Evolutionary conservation across 306 rosid species (phyloP).

Genomic region (Dalbergia oliveri): DNA sequence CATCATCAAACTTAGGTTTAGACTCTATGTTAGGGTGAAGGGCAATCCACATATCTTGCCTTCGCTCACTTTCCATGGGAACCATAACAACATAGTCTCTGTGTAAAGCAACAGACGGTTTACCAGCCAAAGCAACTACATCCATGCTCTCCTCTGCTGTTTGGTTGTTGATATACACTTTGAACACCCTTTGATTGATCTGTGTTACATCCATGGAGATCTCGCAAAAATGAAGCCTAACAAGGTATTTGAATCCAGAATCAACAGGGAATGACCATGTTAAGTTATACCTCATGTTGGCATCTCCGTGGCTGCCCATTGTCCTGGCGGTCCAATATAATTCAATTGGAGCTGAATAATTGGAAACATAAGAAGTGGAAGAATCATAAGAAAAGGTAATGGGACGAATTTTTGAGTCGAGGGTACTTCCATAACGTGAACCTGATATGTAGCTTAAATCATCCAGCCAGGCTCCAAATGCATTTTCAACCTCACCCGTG

Average conservation of each 20-base stretch:
- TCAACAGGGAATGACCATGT: slow-evolving; percentile 58
- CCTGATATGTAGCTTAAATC: slow-evolving; percentile 40
- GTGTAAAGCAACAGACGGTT: slow-evolving; percentile 25
- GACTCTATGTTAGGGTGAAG: slow-evolving; percentile 52
- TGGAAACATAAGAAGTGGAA: slow-evolving; percentile 1
- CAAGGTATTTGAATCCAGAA: slow-evolving; percentile 52
- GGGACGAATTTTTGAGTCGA: fast-evolving
- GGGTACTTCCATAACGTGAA: slow-evolving; percentile 38
- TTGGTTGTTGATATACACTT: slow-evolving; percentile 54
- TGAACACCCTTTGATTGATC: slow-evolving; percentile 52
- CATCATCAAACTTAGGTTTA: slow-evolving; percentile 49
- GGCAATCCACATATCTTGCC: slow-evolving; percentile 40
- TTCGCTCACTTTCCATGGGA: slow-evolving; percentile 35
- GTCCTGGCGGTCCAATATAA: slow-evolving; percentile 49
- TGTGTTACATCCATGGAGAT: slow-evolving; percentile 35
- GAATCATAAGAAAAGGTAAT: not conserved
- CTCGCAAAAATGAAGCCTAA: slow-evolving; percentile 60
- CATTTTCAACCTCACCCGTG: not conserved
- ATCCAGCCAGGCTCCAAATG: slow-evolving; percentile 44
- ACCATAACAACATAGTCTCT: slow-evolving; percentile 53
- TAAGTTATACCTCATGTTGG: slow-evolving; percentile 46
- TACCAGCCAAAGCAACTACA: slow-evolving; percentile 44
- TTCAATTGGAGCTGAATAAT: slow-evolving; percentile 46
- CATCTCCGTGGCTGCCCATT: slow-evolving; percentile 43
- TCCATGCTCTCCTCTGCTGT: slow-evolving; percentile 54